phyloP scores from a whole-genome alignment of 371 early-diverging fungal species.

The Coemansia sp. region DNA sequence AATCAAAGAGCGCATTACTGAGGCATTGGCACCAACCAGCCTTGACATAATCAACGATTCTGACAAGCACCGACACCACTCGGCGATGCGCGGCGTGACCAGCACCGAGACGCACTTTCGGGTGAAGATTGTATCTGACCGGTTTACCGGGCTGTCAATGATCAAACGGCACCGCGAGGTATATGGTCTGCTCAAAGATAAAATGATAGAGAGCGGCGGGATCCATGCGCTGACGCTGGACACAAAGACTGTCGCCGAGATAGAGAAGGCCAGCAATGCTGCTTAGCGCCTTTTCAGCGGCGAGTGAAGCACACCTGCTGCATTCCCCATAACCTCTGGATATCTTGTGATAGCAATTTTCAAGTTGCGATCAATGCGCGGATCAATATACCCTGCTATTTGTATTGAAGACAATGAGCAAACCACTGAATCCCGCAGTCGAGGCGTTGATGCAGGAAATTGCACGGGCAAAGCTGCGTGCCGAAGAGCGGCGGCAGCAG shows the following conservation, averaged over 20 bases:
- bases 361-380: too few relatives aligned
- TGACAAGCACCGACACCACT: slow-evolving; percentile 71
- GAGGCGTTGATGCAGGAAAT: slow-evolving; percentile 27
- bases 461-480: slow-evolving; percentile 31
- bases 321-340: too few relatives aligned
- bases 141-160: slow-evolving; percentile 56
- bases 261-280: background rate
- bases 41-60: slow-evolving; percentile 71
- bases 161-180: slow-evolving; percentile 72
- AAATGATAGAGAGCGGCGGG: slow-evolving; percentile 38
- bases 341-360: too few relatives aligned
- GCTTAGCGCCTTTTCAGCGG: too few relatives aligned
- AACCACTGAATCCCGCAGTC: slow-evolving; percentile 26
- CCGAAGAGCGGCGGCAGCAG: slow-evolving; percentile 15
- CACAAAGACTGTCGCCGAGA: slow-evolving; percentile 45
- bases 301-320: too few relatives aligned
- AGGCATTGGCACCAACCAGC: slow-evolving; percentile 50
- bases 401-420: background rate
- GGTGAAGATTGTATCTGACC: slow-evolving; percentile 63
- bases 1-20: slow-evolving; percentile 12
- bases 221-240: slow-evolving; percentile 49
- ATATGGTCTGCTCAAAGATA: slow-evolving; percentile 55
- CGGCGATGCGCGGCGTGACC: slow-evolving; percentile 70
- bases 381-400: background rate
- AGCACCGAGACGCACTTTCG: slow-evolving; percentile 75